Evolutionary conservation across 1,284 basidiomycete genomes (phyloP), one percentile per base, ranked within the genome.

Genomic region (Moniliella sp.): DNA sequence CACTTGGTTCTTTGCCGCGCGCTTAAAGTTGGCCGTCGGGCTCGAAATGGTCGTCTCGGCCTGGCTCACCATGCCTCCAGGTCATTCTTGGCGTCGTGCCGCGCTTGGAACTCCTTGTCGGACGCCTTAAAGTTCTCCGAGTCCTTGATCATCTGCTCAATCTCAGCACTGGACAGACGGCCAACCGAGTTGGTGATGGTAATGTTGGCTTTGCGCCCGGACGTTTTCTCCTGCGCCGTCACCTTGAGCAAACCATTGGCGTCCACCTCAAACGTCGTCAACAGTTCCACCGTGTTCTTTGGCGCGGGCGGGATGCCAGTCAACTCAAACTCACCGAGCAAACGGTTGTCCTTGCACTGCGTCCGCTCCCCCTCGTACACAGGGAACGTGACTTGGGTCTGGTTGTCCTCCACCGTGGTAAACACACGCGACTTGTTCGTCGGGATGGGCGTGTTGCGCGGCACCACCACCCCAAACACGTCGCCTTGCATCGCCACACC

Each of bases 91-190:
- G 53, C 48, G 42, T 58, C 55, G 51, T 58, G 55, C 39, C 51
- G 48, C 31, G 55, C 55, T 34, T 52, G 52, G 53, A 58, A 58
- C 48, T 58, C 56, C 39, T 50, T 49, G 51, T 58, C 56, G 30
- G 49, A 46, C 39, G 51, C 48, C 52, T 52, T 54, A 54, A 57
- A 59, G 34, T 47, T 46, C 46, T 59, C 56, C 39, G 51, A 50
- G 34, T 59, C 56, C 51, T 57, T 57, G 54, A 59, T 57, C 56
- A 59, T 59, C 48, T 59, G 54, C 41, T 59, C 56, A 35, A 59
- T 59, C 47, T 59, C 56, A 30, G 48, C 50, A 16, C 43, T 47
- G 34, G 43, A 46, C 15, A 59, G 45, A 30, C 56, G 53, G 32
- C 56, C 56, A 28, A 57, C 54, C 35, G 51, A 55, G 56, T 57